A percentile compares a stretch with the other conserved stretches of the same genome.
These are phyloP conservation scores for Jacaranda copaia DNA, from an alignment of 257 asterid genomes.

Conservation along the genomic window DNA sequence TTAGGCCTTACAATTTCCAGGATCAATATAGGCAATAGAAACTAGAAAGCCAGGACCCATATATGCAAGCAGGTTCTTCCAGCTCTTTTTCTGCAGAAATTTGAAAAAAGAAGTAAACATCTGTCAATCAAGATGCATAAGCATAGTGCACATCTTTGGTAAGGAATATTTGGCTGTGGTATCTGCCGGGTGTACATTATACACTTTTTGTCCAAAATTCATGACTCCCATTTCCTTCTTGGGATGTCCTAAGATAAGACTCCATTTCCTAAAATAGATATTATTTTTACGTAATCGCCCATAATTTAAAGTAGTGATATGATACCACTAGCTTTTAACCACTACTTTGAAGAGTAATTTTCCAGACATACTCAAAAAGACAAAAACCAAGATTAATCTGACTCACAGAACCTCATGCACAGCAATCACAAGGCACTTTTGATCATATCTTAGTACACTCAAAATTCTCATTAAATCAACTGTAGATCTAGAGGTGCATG, in stretches of 20 bases:
- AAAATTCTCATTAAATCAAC: neutral
- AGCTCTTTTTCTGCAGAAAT: slow-evolving; percentile 69
- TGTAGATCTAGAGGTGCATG: neutral
- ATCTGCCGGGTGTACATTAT: neutral
- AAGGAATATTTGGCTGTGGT: slow-evolving; percentile 1
- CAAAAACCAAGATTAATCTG: neutral
- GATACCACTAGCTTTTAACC: too few relatives aligned
- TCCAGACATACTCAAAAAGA: neutral
- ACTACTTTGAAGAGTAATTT: too few relatives aligned
- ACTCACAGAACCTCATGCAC: slow-evolving; percentile 5
- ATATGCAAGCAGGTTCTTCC: slow-evolving; percentile 90
- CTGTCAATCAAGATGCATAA: slow-evolving; percentile 15
- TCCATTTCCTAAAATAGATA: too few relatives aligned
- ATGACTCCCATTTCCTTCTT: neutral
- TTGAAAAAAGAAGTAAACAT: neutral
- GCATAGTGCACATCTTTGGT: neutral
- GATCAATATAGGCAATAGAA: slow-evolving; percentile 97
- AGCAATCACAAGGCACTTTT: neutral
- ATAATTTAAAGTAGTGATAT: too few relatives aligned
- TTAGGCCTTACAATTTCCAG: slow-evolving; percentile 84
- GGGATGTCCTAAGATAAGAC: too few relatives aligned
- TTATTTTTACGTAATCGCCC: too few relatives aligned
- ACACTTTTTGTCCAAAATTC: neutral
- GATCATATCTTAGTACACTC: neutral
- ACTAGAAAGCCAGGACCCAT: slow-evolving; percentile 98